Evolutionary conservation across 1,284 basidiomycete genomes (phyloP).

Genomic region (Gymnopus androsaceus): DNA sequence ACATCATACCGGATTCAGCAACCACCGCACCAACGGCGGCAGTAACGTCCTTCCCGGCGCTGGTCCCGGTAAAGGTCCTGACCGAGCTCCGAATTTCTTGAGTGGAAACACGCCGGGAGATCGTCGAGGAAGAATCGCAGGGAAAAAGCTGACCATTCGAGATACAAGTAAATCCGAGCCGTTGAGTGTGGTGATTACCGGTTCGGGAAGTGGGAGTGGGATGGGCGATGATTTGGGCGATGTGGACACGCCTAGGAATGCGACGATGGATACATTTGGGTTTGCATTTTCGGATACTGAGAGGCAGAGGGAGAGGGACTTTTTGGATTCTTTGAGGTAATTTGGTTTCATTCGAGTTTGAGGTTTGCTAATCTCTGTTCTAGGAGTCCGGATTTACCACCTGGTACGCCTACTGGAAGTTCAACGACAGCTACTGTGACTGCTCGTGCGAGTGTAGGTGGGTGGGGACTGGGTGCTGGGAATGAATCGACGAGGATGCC

Average conservation of each 20-base stretch:
- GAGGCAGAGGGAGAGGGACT: slow-evolving; percentile 52
- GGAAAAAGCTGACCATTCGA: slow-evolving; percentile 40
- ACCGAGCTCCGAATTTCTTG: slow-evolving; percentile 65
- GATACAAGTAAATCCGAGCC: slow-evolving; percentile 26
- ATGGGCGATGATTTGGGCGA: slow-evolving; percentile 36
- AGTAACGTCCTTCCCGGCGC: slow-evolving; percentile 30
- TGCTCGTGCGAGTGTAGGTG: slow-evolving; percentile 49
- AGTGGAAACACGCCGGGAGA: slow-evolving; percentile 73
- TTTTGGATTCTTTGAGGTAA: slow-evolving; percentile 59
- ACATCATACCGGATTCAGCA: background rate
- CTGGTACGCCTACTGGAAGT: slow-evolving; percentile 9
- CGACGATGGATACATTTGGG: slow-evolving; percentile 29
- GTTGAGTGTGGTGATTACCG: slow-evolving; percentile 39
- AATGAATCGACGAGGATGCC: slow-evolving; percentile 30
- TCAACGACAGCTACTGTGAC: slow-evolving; percentile 30
- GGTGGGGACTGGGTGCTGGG: slow-evolving; percentile 67
- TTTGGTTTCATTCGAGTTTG: too few species aligned
- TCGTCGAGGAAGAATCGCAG: slow-evolving; percentile 69
- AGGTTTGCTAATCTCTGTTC: too few species aligned
- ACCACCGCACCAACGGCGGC: background rate
- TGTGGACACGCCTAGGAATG: slow-evolving; percentile 47
- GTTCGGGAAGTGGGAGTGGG: too few species aligned
- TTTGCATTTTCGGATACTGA: slow-evolving; percentile 34
- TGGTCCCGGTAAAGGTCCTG: slow-evolving; percentile 16
- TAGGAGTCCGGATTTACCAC: slow-evolving; percentile 47